Evolutionary conservation across 2,329 filamentous ascomycete species (phyloP).

Genomic region (Lachnellula subtilissima): DNA sequence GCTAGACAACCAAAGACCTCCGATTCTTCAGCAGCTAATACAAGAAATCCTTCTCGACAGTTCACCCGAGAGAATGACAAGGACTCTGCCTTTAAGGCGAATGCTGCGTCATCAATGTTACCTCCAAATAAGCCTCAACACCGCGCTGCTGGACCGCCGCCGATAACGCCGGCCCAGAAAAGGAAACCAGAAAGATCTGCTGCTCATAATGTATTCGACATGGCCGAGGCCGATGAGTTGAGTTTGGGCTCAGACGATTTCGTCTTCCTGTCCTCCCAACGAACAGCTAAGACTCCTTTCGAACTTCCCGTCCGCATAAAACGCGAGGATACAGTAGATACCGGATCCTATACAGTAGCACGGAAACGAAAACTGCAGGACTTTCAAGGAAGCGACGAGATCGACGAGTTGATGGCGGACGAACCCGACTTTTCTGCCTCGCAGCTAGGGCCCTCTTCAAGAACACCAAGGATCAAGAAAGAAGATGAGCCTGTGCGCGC

Average conservation of each 20-base stretch:
- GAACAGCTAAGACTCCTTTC: slow-evolving; percentile 7
- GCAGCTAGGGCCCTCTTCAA: not conserved
- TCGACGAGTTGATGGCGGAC: slow-evolving; percentile 9
- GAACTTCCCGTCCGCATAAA: slow-evolving; percentile 12
- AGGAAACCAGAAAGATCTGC: slow-evolving; percentile 1
- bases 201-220: not conserved
- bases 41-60: not conserved
- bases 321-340: slow-evolving; percentile 10
- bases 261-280: slow-evolving; percentile 18
- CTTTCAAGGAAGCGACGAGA: slow-evolving; percentile 8
- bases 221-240: slow-evolving; percentile 27
- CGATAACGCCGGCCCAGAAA: not conserved
- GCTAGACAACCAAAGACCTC: not conserved
- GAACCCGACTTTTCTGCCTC: not conserved
- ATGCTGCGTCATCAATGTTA: not conserved
- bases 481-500: not conserved
- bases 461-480: slow-evolving; percentile 1
- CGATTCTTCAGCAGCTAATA: not conserved
- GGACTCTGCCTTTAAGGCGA: not conserved
- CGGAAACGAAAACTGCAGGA: slow-evolving; percentile 18
- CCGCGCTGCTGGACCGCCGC: not conserved
- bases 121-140: not conserved
- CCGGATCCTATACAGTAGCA: not conserved
- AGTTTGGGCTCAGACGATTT: slow-evolving; percentile 23
- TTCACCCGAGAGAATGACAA: not conserved